phyloP scores from a whole-genome alignment of 2,329 filamentous ascomycete species.

The Trichoderma cornu-damae region DNA sequence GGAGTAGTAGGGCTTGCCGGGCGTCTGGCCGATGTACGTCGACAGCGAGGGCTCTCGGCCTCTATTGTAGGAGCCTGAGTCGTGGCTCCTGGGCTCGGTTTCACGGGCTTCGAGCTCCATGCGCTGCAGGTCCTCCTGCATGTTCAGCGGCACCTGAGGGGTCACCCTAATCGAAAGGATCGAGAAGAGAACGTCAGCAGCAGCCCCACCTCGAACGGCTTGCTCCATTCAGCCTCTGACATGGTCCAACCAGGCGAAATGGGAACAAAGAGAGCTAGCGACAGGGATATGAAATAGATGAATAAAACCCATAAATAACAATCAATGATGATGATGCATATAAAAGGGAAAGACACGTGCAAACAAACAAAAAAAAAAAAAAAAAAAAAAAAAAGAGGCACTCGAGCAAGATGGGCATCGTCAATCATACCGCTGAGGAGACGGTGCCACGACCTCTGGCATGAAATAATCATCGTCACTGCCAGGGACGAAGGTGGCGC shows the following conservation, averaged over 20 bases:
- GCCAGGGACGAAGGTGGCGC: constrained; percentile 55
- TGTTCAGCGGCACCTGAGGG: constrained; percentile 93
- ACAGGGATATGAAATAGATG: constrained; percentile 1
- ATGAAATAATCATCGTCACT: constrained; percentile 57
- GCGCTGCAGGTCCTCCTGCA: constrained; percentile 88
- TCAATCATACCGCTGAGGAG: constrained; percentile 55
- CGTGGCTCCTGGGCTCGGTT: constrained; percentile 34
- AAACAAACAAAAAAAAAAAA: no score
- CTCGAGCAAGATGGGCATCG: constrained; percentile 21
- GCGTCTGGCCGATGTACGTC: constrained; percentile 31
- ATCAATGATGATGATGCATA: no score
- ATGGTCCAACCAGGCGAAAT: constrained; percentile 17
- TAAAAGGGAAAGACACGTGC: no score
- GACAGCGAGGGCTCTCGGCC: constrained; percentile 43
- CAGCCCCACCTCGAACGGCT: constrained; percentile 29
- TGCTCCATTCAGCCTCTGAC: constrained; percentile 14
- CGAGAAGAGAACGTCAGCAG: constrained; percentile 33
- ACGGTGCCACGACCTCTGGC: constrained; percentile 54
- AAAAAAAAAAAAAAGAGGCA: neutral
- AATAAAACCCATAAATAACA: no score
- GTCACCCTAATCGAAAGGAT: constrained; percentile 61
- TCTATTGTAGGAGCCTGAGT: constrained; percentile 25
- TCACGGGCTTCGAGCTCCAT: constrained; percentile 74
- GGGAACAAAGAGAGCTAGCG: constrained; percentile 15
- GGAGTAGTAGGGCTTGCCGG: constrained; percentile 10